Percentiles rank a stretch among this genome's conserved stretches.
Evolutionary conservation across 768 basidiomycete genomes (phyloP).

Genomic region (Rhodotorula sphaerocarpa): DNA sequence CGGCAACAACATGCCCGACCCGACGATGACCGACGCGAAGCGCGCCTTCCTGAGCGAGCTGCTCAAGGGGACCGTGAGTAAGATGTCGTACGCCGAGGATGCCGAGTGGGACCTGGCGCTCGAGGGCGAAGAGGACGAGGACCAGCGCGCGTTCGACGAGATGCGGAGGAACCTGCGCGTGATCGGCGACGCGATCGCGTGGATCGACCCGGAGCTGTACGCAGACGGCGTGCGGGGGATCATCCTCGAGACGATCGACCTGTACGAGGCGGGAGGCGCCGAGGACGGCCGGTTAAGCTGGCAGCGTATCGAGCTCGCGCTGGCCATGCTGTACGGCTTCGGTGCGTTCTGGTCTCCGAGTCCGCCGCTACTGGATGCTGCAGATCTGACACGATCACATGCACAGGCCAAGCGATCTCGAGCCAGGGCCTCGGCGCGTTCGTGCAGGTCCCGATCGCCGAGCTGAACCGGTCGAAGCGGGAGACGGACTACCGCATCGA

Average conservation of each 20-base stretch:
- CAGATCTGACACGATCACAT: too few relatives aligned
- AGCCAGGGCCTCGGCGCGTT: conserved; percentile 79
- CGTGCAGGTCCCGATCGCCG: conserved; percentile 60
- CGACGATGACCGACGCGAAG: conserved; percentile 46
- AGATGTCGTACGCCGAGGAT: conserved; percentile 74
- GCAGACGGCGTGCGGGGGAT: conserved; percentile 65
- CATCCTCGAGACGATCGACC: conserved; percentile 60
- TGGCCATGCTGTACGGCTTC: conserved; percentile 88
- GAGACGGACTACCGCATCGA: conserved; percentile 44
- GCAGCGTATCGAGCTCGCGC: conserved; percentile 85
- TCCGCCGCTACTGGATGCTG: too few relatives aligned
- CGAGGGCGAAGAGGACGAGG: conserved; percentile 72
- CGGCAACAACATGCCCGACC: conserved; percentile 47
- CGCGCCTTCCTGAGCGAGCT: conserved; percentile 71
- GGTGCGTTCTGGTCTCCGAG: conserved; percentile 61
- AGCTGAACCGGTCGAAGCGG: conserved; percentile 47
- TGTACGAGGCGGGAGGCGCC: conserved; percentile 50
- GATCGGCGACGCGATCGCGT: conserved; percentile 76
- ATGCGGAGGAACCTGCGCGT: conserved; percentile 82
- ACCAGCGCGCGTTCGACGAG: conserved; percentile 73
- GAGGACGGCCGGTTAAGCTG: conserved; percentile 61
- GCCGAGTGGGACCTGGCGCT: conserved; percentile 48
- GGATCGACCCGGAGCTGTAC: conserved; percentile 77
- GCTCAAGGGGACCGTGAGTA: conserved; percentile 67
- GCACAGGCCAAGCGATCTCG: conserved; percentile 28